phyloP scores from a whole-genome alignment of 2,329 filamentous ascomycete species.

The Claviceps pazoutovae region DNA sequence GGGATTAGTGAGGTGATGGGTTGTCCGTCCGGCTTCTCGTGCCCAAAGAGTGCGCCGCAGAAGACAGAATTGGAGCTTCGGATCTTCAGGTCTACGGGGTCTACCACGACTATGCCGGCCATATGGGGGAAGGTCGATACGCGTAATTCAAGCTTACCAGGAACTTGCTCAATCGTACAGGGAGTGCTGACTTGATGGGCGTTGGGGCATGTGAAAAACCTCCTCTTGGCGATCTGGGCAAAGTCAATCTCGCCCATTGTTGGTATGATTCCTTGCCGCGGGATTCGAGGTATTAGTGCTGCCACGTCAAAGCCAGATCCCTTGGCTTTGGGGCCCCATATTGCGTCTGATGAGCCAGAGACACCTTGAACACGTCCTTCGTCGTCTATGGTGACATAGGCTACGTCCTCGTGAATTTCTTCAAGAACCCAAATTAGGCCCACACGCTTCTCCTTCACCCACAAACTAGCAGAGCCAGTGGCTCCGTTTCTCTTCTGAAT shows the following conservation, averaged over 20 bases:
- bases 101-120: slow-evolving; percentile 86
- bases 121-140: slow-evolving; percentile 95
- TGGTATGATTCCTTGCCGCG: slow-evolving; percentile 57
- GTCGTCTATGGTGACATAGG: slow-evolving; percentile 61
- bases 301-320: slow-evolving; percentile 60
- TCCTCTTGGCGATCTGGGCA: slow-evolving; percentile 54
- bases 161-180: slow-evolving; percentile 62
- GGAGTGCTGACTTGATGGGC: slow-evolving; percentile 69
- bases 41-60: slow-evolving; percentile 80
- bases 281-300: slow-evolving; percentile 67
- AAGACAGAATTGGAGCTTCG: slow-evolving; percentile 93
- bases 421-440: slow-evolving; percentile 96
- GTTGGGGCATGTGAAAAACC: slow-evolving; percentile 76
- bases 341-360: slow-evolving; percentile 63
- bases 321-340: slow-evolving; percentile 66
- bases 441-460: slow-evolving; percentile 94
- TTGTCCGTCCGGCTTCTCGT: slow-evolving; percentile 69
- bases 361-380: slow-evolving; percentile 58
- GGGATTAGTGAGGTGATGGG: slow-evolving; percentile 71
- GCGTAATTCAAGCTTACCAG: slow-evolving; percentile 56
- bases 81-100: slow-evolving; percentile 63
- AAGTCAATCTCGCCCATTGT: slow-evolving; percentile 65
- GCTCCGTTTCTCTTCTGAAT: slow-evolving; percentile 92
- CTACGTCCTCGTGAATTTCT: slow-evolving; percentile 91
- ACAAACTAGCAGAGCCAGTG: slow-evolving; percentile 83